These are phyloP conservation scores for Candida endomychidarum DNA, from an alignment of 805 yeast genomes.

Conservation along the genomic window DNA sequence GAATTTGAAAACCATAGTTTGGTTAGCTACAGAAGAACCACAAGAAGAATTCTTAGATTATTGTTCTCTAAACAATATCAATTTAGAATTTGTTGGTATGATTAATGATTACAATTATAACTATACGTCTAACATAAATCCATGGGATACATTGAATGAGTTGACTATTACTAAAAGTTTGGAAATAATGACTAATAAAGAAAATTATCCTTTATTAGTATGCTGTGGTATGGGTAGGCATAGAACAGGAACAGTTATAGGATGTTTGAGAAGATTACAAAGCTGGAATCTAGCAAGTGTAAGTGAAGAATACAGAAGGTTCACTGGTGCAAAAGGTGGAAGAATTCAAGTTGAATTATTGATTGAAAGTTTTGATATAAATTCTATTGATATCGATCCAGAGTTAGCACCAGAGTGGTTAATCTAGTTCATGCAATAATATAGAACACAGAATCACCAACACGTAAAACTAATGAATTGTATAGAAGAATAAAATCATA, in stretches of 20 bases:
- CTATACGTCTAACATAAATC: slow-evolving; percentile 60
- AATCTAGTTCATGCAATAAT: background rate
- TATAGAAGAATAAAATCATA: no score
- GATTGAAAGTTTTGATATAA: slow-evolving; percentile 60
- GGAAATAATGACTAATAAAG: slow-evolving; percentile 66
- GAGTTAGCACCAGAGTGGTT: slow-evolving; percentile 17
- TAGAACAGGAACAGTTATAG: slow-evolving; percentile 94
- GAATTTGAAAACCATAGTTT: slow-evolving; percentile 74
- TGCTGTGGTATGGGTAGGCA: slow-evolving; percentile 99
- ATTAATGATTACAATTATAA: slow-evolving; percentile 55
- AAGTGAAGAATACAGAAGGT: slow-evolving; percentile 89
- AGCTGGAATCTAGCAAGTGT: slow-evolving; percentile 96
- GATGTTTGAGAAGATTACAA: slow-evolving; percentile 87
- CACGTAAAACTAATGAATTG: no score
- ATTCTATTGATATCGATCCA: slow-evolving; percentile 33
- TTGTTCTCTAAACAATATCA: slow-evolving; percentile 69
- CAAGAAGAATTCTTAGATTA: slow-evolving; percentile 82
- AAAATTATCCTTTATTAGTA: slow-evolving; percentile 81
- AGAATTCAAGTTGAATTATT: slow-evolving; percentile 86
- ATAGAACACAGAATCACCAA: no score
- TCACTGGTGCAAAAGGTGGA: slow-evolving; percentile 91
- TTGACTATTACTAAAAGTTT: slow-evolving; percentile 76
- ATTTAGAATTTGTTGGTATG: slow-evolving; percentile 79
- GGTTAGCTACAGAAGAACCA: slow-evolving; percentile 97
- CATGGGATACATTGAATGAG: slow-evolving; percentile 95